Evolutionary conservation across 2,329 filamentous ascomycete genomes (phyloP).

Genomic region (Phialemonium atrogriseum): DNA sequence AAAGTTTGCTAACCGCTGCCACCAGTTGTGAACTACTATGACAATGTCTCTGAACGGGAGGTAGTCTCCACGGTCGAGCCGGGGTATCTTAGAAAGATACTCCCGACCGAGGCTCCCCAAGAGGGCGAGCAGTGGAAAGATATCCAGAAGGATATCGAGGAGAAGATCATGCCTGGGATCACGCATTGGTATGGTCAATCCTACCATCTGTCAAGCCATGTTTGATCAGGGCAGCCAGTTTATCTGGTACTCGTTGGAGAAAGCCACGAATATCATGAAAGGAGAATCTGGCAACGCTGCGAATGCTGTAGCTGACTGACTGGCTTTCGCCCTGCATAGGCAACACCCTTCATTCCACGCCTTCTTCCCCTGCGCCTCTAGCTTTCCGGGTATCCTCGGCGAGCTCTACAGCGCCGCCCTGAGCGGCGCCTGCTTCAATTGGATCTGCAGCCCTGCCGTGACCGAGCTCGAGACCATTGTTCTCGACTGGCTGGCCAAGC

Average conservation of each 20-base stretch:
- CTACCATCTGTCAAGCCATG: neutral
- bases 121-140: slow-evolving; percentile 65
- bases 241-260: too few species aligned
- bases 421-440: slow-evolving; percentile 90
- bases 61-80: slow-evolving; percentile 74
- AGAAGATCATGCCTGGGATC: slow-evolving; percentile 82
- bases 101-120: slow-evolving; percentile 59
- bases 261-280: too few species aligned
- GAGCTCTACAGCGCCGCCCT: slow-evolving; percentile 89
- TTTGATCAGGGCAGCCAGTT: neutral
- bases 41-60: slow-evolving; percentile 58
- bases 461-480: slow-evolving; percentile 92
- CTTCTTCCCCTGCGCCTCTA: slow-evolving; percentile 79
- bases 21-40: slow-evolving; percentile 75
- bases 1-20: neutral
- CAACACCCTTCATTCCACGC: slow-evolving; percentile 92
- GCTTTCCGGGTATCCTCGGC: slow-evolving; percentile 78
- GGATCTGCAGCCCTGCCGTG: slow-evolving; percentile 86
- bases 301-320: too few species aligned
- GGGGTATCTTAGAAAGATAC: slow-evolving; percentile 74
- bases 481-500: slow-evolving; percentile 80
- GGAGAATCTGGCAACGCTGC: too few species aligned
- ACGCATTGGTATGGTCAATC: slow-evolving; percentile 73
- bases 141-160: slow-evolving; percentile 77
- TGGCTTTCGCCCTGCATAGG: too few species aligned